These are phyloP conservation scores for Aspergillus heteromorphus DNA, from an alignment of 495 filamentous ascomycete species.

Conservation along the genomic window DNA sequence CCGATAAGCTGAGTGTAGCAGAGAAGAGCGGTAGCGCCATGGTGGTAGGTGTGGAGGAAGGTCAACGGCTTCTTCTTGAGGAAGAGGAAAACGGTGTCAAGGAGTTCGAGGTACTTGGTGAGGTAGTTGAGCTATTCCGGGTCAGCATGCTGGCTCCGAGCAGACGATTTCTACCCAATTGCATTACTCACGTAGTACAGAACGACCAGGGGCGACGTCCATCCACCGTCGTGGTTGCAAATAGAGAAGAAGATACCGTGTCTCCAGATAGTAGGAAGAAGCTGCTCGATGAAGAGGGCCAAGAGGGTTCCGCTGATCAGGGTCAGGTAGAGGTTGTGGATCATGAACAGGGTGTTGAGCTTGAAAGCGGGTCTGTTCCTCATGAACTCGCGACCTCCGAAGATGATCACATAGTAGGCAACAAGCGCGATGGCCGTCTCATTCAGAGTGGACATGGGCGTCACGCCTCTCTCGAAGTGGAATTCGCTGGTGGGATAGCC, in stretches of 20 bases:
- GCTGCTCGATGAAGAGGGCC: slow-evolving; percentile 60
- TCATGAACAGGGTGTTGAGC: slow-evolving; percentile 63
- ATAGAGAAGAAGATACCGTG: slow-evolving; percentile 61
- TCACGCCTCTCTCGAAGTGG: slow-evolving; percentile 52
- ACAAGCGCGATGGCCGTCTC: slow-evolving; percentile 52
- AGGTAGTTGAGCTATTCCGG: slow-evolving; percentile 59
- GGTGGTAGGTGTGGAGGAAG: slow-evolving; percentile 73
- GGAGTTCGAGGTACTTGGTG: slow-evolving; percentile 65
- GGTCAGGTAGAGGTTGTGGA: slow-evolving; percentile 64
- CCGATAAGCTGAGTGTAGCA: slow-evolving; percentile 70
- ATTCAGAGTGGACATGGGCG: slow-evolving; percentile 55
- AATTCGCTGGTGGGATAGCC: slow-evolving; percentile 63
- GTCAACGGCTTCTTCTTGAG: slow-evolving; percentile 75
- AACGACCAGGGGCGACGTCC: slow-evolving; percentile 59
- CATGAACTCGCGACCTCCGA: slow-evolving; percentile 65
- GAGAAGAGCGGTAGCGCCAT: slow-evolving; percentile 64
- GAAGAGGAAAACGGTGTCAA: slow-evolving; percentile 67
- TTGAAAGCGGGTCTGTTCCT: slow-evolving; percentile 51
- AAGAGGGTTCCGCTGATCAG: slow-evolving; percentile 55
- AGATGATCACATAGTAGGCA: slow-evolving; percentile 61
- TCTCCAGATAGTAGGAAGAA: slow-evolving; percentile 54
- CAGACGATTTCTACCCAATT: not conserved
- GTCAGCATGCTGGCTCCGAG: slow-evolving; percentile 1
- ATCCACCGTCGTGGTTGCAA: slow-evolving; percentile 59
- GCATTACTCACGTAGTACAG: slow-evolving; percentile 58